Evolutionary conservation across 129 eudicot genomes (phyloP).

Genomic region (Oenanthe sinensis): DNA sequence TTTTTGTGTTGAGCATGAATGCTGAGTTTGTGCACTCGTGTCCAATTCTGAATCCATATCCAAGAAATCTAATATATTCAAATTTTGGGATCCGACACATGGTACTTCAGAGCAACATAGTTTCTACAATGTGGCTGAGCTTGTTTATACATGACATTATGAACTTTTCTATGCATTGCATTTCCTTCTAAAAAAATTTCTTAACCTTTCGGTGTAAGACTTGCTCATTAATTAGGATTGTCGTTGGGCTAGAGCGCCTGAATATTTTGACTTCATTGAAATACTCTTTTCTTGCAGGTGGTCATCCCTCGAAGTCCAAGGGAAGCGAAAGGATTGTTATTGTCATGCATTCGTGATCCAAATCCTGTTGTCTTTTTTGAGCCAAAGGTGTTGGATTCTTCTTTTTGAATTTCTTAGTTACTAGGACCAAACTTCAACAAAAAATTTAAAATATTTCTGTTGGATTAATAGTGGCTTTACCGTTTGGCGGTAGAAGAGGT

Average conservation of each 20-base stretch:
- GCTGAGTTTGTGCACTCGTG: not conserved
- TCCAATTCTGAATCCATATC: not conserved
- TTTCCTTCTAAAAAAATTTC: not conserved
- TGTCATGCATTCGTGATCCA: conserved; percentile 86
- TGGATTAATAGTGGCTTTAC: conserved; percentile 62
- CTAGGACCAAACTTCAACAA: not conserved
- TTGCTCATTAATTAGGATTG: not conserved
- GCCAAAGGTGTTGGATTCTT: conserved; percentile 64
- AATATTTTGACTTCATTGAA: not conserved
- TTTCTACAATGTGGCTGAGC: not conserved
- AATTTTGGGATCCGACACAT: not conserved
- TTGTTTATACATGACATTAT: not conserved
- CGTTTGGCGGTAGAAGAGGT: conserved; percentile 94
- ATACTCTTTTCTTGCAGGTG: conserved; percentile 38
- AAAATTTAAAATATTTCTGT: not conserved
- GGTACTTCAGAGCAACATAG: not conserved
- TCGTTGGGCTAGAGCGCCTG: not conserved
- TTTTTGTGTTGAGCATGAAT: too few species aligned
- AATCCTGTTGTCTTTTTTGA: conserved; percentile 92
- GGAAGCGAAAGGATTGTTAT: conserved; percentile 85
- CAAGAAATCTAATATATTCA: not conserved
- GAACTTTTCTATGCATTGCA: not conserved
- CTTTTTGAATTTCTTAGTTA: conserved; percentile 1
- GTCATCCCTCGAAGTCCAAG: conserved; percentile 93
- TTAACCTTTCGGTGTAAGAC: not conserved